These are phyloP conservation scores for Metschnikowia henanensis DNA, from an alignment of 805 yeast genomes.

Conservation along the genomic window DNA sequence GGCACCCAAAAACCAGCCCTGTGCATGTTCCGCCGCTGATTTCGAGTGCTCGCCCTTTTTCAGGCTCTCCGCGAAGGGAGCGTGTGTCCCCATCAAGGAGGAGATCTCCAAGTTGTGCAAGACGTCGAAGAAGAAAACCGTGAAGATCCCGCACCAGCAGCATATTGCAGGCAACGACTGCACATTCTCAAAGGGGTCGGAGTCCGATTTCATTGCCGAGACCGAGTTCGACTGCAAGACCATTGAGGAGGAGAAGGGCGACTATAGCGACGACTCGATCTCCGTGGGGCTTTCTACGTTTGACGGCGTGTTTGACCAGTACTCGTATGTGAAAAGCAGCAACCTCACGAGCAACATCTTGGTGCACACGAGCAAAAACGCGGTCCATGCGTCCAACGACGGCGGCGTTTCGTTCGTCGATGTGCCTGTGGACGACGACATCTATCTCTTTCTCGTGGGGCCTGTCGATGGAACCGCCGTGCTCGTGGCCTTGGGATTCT, in stretches of 20 bases:
- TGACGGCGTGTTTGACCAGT: slow-evolving; percentile 53
- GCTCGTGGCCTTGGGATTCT: slow-evolving; percentile 48
- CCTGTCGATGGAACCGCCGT: slow-evolving; percentile 56
- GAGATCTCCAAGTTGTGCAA: slow-evolving; percentile 27
- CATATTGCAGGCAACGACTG: slow-evolving; percentile 49
- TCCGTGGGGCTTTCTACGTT: slow-evolving; percentile 42
- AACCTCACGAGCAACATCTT: slow-evolving; percentile 44
- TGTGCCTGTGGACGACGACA: slow-evolving; percentile 39
- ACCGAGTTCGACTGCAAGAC: slow-evolving; percentile 18
- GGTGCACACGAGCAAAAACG: slow-evolving; percentile 51
- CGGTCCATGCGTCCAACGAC: slow-evolving; percentile 66
- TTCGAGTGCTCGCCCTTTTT: slow-evolving; percentile 67
- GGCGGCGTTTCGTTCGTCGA: slow-evolving; percentile 55
- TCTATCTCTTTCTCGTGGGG: slow-evolving; percentile 61
- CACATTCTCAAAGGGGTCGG: slow-evolving; percentile 23
- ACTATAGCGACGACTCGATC: slow-evolving; percentile 25
- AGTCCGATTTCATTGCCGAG: slow-evolving; percentile 13
- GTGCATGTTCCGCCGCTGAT: slow-evolving; percentile 65
- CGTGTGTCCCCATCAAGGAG: slow-evolving; percentile 46
- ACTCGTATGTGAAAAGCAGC: slow-evolving; percentile 46
- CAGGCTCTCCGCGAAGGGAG: slow-evolving; percentile 30
- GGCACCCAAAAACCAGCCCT: slow-evolving; percentile 49
- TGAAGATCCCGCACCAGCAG: slow-evolving; percentile 40
- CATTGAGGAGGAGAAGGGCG: slow-evolving; percentile 9
- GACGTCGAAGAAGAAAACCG: slow-evolving; percentile 18